Percentiles rank a stretch among this genome's conserved stretches.
phyloP scores from a whole-genome alignment of 129 eudicot species.

The Tagetes erecta region DNA sequence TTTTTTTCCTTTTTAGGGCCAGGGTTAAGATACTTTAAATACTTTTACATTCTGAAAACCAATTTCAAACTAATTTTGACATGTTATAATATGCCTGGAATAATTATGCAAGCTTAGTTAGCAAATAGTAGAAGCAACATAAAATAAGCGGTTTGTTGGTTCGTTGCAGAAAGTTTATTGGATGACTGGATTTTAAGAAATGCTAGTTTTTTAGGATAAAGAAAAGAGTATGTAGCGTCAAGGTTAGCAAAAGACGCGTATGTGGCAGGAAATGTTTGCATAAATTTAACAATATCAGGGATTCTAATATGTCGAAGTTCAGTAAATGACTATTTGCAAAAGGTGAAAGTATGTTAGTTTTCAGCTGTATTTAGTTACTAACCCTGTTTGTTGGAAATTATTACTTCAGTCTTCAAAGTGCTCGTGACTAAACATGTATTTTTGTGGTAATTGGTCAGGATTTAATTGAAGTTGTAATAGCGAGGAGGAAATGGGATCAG shows the following conservation, averaged over 20 bases:
- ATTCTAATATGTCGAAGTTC: not conserved
- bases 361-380: not conserved
- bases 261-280: not conserved
- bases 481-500: constrained; percentile 59
- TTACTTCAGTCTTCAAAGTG: not conserved
- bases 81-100: not conserved
- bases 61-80: not conserved
- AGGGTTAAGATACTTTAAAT: not conserved
- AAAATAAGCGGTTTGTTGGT: not conserved
- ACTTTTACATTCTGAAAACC: not conserved
- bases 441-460: constrained; percentile 12
- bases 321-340: not conserved
- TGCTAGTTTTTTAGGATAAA: not conserved
- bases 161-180: not conserved
- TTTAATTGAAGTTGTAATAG: constrained; percentile 14
- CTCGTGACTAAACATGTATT: constrained; percentile 8
- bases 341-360: constrained; percentile 3
- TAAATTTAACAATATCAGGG: not conserved
- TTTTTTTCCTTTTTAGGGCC: constrained; percentile 14
- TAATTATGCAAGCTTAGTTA: not conserved
- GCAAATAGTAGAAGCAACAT: not conserved
- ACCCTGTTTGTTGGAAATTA: constrained; percentile 13
- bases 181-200: not conserved
- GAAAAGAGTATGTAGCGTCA: not conserved
- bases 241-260: not conserved